These are phyloP conservation scores for Geranium incanum DNA, from an alignment of 441 rosid genomes.

Conservation along the genomic window DNA sequence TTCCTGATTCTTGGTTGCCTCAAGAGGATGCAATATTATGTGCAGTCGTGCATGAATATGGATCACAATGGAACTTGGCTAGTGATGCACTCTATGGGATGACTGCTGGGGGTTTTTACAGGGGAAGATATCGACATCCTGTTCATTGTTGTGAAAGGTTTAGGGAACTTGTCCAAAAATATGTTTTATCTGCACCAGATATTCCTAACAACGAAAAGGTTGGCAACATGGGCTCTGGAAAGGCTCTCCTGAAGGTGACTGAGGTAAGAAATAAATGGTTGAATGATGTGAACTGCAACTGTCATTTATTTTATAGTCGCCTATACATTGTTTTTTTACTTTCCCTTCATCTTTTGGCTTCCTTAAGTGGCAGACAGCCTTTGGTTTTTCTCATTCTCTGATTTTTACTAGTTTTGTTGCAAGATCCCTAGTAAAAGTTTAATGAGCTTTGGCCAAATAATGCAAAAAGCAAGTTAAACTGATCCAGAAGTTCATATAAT, in stretches of 20 bases:
- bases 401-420: not conserved
- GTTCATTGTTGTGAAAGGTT: slow-evolving; percentile 92
- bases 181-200: slow-evolving; percentile 64
- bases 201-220: slow-evolving; percentile 54
- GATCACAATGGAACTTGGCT: slow-evolving; percentile 82
- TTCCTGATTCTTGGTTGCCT: slow-evolving; percentile 86
- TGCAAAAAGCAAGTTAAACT: not conserved
- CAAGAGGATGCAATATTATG: slow-evolving; percentile 98
- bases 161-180: slow-evolving; percentile 76
- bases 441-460: not conserved
- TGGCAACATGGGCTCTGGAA: slow-evolving; percentile 62
- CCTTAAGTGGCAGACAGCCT: not conserved
- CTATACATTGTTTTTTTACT: not conserved
- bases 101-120: slow-evolving; percentile 90
- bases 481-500: not conserved
- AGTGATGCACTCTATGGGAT: slow-evolving; percentile 75
- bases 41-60: slow-evolving; percentile 98
- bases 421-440: not conserved
- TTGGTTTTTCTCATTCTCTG: not conserved
- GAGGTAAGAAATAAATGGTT: slow-evolving; percentile 48
- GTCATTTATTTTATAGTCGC: not conserved
- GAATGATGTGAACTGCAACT: not conserved
- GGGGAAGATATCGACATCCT: slow-evolving; percentile 94
- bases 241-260: slow-evolving; percentile 88
- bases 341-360: not conserved